These are phyloP conservation scores for Trichophyton schoenleinii DNA, from an alignment of 2,329 filamentous ascomycete species.

Conservation along the genomic window DNA sequence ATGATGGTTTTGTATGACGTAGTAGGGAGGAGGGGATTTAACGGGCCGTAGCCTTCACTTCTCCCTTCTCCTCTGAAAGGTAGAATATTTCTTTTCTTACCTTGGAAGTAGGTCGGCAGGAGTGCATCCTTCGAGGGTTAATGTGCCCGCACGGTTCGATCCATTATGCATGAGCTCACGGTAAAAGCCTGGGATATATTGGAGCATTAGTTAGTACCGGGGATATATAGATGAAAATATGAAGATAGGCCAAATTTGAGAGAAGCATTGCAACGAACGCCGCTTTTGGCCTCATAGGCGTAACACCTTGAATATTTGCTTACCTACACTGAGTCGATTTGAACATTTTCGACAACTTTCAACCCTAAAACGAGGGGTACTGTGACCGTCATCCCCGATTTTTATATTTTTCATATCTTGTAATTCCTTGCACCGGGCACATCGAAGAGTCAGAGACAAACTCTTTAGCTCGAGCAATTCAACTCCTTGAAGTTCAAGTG, in stretches of 20 bases:
- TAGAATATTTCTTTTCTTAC: constrained; percentile 24
- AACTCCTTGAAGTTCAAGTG: constrained; percentile 62
- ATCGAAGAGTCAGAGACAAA: constrained; percentile 61
- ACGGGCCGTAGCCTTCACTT: background rate
- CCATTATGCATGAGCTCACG: constrained; percentile 59
- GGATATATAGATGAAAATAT: background rate
- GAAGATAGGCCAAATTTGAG: no score
- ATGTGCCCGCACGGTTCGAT: constrained; percentile 63
- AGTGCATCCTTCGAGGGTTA: constrained; percentile 63
- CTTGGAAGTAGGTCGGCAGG: constrained; percentile 63
- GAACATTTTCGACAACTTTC: constrained; percentile 46
- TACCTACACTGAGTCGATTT: constrained; percentile 37
- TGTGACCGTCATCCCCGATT: constrained; percentile 36
- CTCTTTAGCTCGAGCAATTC: constrained; percentile 59
- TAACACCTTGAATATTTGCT: background rate
- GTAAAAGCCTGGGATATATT: constrained; percentile 39
- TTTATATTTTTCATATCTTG: constrained; percentile 58
- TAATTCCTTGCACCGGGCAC: constrained; percentile 61
- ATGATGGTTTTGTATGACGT: background rate
- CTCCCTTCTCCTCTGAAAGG: background rate
- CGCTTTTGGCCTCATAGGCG: background rate
- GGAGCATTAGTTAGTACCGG: background rate
- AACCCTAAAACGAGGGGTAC: constrained; percentile 28
- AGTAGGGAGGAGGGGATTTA: background rate
- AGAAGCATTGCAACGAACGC: background rate